A percentile compares a stretch with the other conserved stretches of the same genome.
Conservation (phyloP, 371 early-diverging fungal genomes). For the Nematocida sp. region DNA sequence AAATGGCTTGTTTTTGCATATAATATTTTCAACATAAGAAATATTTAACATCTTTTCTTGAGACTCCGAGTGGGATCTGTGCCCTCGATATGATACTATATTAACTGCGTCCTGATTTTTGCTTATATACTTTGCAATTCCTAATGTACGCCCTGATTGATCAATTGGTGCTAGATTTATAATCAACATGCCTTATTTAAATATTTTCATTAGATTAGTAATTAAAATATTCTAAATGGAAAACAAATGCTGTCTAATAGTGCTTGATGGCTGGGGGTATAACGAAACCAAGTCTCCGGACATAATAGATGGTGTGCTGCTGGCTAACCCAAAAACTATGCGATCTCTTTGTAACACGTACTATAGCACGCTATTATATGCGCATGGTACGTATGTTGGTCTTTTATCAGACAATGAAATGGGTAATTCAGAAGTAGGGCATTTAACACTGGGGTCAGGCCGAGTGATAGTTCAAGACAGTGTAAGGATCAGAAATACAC, state of each 20-base stretch:
- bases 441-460: constrained; percentile 97
- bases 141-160: constrained; percentile 45
- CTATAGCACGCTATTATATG: constrained; percentile 73
- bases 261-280: constrained; percentile 71
- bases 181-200: constrained; percentile 26
- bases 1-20: neutral
- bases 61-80: neutral
- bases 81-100: constrained; percentile 24
- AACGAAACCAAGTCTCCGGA: constrained; percentile 18
- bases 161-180: constrained; percentile 53
- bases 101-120: neutral
- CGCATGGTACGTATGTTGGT: constrained; percentile 93
- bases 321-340: constrained; percentile 46
- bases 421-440: constrained; percentile 99
- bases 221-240: constrained; percentile 1
- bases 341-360: constrained; percentile 60
- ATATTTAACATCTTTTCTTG: neutral
- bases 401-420: constrained; percentile 85
- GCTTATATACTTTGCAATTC: constrained; percentile 21
- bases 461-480: constrained; percentile 89
- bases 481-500: constrained; percentile 67
- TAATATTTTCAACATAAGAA: constrained; percentile 22
- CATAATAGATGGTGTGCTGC: constrained; percentile 51
- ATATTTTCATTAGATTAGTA: constrained; percentile 15
- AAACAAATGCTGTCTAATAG: constrained; percentile 67